Conservation (phyloP, 257 asterid genomes). For the Sherardia arvensis region DNA sequence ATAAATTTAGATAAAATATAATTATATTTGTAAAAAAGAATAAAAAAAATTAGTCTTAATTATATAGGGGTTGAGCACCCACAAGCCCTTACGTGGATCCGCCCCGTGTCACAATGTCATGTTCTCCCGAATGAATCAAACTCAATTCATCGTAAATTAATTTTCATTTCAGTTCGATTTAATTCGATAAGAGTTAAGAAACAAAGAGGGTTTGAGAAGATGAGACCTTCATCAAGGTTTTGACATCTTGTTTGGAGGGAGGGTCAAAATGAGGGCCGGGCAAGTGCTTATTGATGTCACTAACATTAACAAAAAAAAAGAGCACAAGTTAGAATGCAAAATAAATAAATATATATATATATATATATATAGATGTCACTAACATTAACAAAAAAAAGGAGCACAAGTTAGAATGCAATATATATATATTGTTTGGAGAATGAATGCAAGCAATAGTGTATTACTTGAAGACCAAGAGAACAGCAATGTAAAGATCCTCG, state of each 20-base stretch:
- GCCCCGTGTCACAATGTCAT: no score
- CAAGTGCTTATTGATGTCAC: conserved; percentile 81
- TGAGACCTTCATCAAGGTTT: conserved; percentile 56
- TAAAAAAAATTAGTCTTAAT: no score
- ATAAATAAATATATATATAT: no score
- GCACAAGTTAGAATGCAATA: neutral
- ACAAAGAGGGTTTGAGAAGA: no score
- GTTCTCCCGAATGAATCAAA: no score
- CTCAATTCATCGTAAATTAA: no score
- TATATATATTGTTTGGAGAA: neutral
- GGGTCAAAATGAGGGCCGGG: conserved; percentile 97
- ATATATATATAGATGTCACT: conserved; percentile 61
- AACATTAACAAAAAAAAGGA: conserved; percentile 12
- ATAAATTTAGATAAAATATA: no score
- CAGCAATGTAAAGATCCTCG: conserved; percentile 84
- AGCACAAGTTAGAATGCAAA: neutral
- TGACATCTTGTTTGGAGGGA: conserved; percentile 62
- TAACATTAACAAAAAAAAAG: conserved; percentile 18
- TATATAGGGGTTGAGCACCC: no score
- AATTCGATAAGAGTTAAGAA: no score
- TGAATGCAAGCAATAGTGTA: conserved; percentile 10
- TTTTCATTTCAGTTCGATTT: no score
- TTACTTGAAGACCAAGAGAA: conserved; percentile 77
- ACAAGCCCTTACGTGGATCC: no score
- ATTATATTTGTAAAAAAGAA: no score